These are phyloP conservation scores for Decorospora gaudefroyi DNA, from an alignment of 2,329 filamentous ascomycete species.

Conservation along the genomic window DNA sequence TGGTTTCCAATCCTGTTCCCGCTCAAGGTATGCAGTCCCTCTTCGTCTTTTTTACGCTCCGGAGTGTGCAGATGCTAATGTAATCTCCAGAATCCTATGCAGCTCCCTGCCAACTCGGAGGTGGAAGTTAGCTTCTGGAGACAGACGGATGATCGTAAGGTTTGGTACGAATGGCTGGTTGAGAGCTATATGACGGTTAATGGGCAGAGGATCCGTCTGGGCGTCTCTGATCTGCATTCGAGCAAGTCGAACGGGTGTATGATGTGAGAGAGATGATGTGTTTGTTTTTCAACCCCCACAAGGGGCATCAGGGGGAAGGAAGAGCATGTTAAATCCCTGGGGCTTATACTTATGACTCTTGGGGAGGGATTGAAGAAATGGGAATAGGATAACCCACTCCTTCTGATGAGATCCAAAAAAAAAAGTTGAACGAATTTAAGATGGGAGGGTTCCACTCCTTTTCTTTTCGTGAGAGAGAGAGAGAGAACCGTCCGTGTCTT, in stretches of 20 bases:
- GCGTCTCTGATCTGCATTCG: constrained; percentile 50
- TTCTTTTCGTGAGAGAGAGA: not conserved
- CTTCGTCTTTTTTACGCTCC: not conserved
- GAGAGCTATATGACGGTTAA: constrained; percentile 75
- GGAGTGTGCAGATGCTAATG: constrained; percentile 4
- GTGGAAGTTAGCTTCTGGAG: constrained; percentile 94
- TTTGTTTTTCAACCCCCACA: no score
- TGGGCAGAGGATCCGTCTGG: constrained; percentile 68
- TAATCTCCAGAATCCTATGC: constrained; percentile 73
- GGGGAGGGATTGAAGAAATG: no score
- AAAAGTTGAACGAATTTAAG: no score
- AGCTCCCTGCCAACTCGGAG: constrained; percentile 81
- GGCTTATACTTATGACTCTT: no score
- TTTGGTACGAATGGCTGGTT: constrained; percentile 98
- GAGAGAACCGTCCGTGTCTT: no score
- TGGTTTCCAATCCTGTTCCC: constrained; percentile 99
- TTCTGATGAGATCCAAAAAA: no score
- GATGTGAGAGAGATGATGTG: constrained; percentile 33
- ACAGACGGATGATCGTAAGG: constrained; percentile 90
- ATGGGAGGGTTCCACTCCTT: no score
- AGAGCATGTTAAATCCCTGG: no score
- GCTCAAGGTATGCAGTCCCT: constrained; percentile 68
- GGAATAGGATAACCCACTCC: no score
- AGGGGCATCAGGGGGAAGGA: no score
- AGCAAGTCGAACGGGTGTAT: constrained; percentile 48